These are phyloP conservation scores for Coemansia sp. DNA, from an alignment of 192 early-diverging fungal genomes.

Conservation along the genomic window DNA sequence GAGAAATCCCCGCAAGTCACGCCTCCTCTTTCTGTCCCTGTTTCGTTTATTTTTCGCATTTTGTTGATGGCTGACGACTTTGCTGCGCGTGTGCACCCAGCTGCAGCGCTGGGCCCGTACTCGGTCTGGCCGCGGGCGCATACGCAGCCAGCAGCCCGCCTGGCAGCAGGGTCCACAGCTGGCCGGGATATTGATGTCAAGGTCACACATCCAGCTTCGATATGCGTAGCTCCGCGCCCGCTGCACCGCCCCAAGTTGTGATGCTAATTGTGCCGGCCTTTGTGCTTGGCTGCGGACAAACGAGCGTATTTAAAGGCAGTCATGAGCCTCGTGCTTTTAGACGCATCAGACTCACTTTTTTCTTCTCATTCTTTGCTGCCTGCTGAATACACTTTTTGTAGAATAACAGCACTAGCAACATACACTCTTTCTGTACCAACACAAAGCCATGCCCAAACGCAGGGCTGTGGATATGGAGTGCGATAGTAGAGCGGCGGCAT, in stretches of 20 bases:
- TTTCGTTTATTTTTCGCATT: background rate
- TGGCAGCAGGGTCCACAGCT: background rate
- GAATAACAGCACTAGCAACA: background rate
- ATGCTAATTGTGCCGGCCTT: background rate
- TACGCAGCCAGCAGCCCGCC: background rate
- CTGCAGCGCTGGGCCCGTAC: slow-evolving; percentile 22
- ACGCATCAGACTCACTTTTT: background rate
- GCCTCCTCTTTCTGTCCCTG: background rate
- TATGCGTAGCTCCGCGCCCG: background rate
- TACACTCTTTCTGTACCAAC: background rate
- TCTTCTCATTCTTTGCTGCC: background rate
- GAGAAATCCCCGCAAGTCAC: background rate
- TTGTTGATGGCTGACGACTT: slow-evolving; percentile 11
- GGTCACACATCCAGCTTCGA: slow-evolving; percentile 29
- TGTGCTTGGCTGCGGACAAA: slow-evolving; percentile 7
- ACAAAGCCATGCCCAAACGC: background rate
- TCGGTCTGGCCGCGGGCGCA: slow-evolving; percentile 18
- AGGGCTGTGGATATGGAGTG: background rate
- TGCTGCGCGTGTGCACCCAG: slow-evolving; percentile 31
- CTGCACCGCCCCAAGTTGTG: slow-evolving; percentile 18
- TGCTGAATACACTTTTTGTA: background rate
- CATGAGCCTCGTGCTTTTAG: background rate
- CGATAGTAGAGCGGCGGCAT: background rate
- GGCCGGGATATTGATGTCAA: slow-evolving; percentile 21
- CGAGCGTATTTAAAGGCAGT: slow-evolving; percentile 3